Percentiles rank a stretch among this genome's conserved stretches.
Conservation (phyloP, 2,329 filamentous ascomycete genomes). For the Pseudogymnoascus sp. region DNA sequence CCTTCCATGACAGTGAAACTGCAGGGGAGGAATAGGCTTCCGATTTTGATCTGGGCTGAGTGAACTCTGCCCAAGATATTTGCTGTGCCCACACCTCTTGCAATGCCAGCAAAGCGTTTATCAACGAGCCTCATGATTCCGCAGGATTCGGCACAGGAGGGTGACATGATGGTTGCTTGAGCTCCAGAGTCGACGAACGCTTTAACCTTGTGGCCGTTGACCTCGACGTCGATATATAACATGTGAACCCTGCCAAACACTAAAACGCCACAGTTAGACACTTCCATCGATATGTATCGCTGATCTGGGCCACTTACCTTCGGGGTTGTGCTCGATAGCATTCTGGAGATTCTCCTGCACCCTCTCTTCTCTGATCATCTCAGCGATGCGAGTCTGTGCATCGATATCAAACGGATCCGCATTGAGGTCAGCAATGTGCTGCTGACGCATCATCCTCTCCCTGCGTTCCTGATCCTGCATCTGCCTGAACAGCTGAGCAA, state of each 20-base stretch:
- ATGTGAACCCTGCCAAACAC: constrained; percentile 93
- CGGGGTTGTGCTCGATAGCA: constrained; percentile 94
- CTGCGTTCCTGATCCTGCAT: constrained; percentile 65
- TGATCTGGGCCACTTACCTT: constrained; percentile 56
- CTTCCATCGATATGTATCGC: background rate
- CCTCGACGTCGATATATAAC: constrained; percentile 92
- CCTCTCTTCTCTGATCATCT: constrained; percentile 91
- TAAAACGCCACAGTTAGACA: constrained; percentile 33
- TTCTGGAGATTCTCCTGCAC: constrained; percentile 95
- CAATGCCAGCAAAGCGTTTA: constrained; percentile 83
- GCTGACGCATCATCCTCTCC: constrained; percentile 68
- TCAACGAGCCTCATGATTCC: constrained; percentile 96
- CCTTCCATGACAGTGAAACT: constrained; percentile 99
- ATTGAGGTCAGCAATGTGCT: constrained; percentile 78
- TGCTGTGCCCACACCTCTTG: constrained; percentile 88
- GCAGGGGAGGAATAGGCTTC: constrained; percentile 77
- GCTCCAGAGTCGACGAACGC: constrained; percentile 96
- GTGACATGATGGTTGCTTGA: constrained; percentile 98
- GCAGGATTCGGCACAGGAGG: constrained; percentile 80
- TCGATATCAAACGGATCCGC: constrained; percentile 92
- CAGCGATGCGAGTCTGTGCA: constrained; percentile 85
- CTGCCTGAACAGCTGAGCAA: constrained; percentile 64
- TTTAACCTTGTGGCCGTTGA: constrained; percentile 88
- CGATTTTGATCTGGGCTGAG: constrained; percentile 90
- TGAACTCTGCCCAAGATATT: constrained; percentile 93